Evolutionary conservation across 768 basidiomycete species (phyloP).

Genomic region (Strobilomyces confusus): DNA sequence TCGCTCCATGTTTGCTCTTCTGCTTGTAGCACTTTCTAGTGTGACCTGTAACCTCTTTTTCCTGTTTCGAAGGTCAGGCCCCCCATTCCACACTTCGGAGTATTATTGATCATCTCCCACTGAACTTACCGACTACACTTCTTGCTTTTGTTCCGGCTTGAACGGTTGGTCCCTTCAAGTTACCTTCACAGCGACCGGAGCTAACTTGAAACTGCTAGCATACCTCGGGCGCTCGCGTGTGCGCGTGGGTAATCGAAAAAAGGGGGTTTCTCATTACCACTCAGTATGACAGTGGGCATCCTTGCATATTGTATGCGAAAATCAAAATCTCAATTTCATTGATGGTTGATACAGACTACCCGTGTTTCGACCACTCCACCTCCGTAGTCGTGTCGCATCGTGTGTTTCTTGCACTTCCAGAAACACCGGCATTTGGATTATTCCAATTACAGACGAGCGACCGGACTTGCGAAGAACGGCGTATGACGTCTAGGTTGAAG

Average conservation of each 20-base stretch:
- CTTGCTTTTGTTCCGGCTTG: background rate
- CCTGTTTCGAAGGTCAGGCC: background rate
- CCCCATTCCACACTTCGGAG: background rate
- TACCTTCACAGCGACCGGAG: background rate
- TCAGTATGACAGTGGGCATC: background rate
- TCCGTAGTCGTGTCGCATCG: background rate
- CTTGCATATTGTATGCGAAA: background rate
- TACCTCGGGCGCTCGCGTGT: background rate
- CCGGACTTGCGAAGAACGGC: background rate
- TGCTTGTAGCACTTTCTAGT: background rate
- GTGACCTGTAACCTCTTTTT: background rate
- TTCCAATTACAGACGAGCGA: background rate
- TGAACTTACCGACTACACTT: background rate
- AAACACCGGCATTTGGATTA: background rate
- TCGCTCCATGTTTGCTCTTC: too few species aligned
- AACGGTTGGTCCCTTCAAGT: background rate
- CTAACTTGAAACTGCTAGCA: background rate
- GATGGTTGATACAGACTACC: background rate
- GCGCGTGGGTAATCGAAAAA: background rate
- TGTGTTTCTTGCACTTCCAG: background rate
- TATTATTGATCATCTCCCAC: background rate
- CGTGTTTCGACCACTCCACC: background rate
- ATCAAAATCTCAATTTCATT: background rate
- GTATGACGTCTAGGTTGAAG: background rate
- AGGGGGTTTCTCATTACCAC: background rate